phyloP scores from a whole-genome alignment of 2,329 filamentous ascomycete species.

The Sporothrix globosa region DNA sequence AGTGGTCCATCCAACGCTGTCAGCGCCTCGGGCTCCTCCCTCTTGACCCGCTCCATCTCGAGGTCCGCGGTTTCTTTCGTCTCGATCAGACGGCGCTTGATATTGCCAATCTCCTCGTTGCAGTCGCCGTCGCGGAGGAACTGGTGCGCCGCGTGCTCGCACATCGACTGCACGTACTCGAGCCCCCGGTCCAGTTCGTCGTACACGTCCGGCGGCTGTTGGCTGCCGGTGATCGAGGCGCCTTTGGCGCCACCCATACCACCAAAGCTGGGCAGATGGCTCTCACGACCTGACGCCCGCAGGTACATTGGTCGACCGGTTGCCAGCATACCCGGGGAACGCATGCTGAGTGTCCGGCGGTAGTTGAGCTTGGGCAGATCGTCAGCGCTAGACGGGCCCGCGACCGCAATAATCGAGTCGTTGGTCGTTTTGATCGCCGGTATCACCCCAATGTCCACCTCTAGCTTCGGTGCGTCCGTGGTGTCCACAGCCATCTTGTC shows the following conservation, averaged over 20 bases:
- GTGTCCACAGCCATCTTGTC: background rate
- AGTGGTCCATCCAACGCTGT: constrained; percentile 46
- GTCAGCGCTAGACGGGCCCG: constrained; percentile 34
- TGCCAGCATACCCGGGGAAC: constrained; percentile 40
- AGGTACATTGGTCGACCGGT: constrained; percentile 39
- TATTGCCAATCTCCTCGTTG: constrained; percentile 71
- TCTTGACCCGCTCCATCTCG: constrained; percentile 60
- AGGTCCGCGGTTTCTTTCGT: constrained; percentile 64
- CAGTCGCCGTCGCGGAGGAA: constrained; percentile 88
- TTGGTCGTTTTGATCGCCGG: background rate
- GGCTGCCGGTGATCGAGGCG: constrained; percentile 33
- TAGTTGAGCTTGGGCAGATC: constrained; percentile 45
- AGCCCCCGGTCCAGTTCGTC: constrained; percentile 77
- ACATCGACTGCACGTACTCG: constrained; percentile 78
- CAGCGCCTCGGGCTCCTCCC: constrained; percentile 55
- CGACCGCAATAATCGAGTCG: background rate
- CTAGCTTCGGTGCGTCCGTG: background rate
- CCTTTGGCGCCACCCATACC: background rate
- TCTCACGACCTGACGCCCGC: constrained; percentile 36
- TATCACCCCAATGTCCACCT: background rate
- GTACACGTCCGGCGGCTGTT: constrained; percentile 56
- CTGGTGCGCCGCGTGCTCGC: constrained; percentile 85
- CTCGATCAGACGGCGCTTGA: constrained; percentile 66
- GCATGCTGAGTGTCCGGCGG: constrained; percentile 47
- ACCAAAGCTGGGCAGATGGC: constrained; percentile 5